A percentile compares a stretch with the other conserved stretches of the same genome.
phyloP scores from a whole-genome alignment of 2,329 filamentous ascomycete genomes.

The Didymella sp. region DNA sequence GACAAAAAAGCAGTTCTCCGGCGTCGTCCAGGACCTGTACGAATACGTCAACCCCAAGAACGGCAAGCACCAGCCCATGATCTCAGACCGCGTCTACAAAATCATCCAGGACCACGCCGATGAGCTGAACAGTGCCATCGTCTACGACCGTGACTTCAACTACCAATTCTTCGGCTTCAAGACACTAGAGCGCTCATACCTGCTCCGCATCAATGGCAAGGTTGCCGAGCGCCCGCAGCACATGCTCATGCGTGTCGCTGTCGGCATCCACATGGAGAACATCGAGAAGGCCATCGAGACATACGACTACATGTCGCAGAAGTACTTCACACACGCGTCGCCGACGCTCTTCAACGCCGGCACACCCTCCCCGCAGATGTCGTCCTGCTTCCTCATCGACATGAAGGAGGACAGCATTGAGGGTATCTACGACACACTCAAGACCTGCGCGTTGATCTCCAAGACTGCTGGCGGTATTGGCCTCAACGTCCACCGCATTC shows the following conservation, averaged over 20 bases:
- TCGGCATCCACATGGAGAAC: conserved; percentile 94
- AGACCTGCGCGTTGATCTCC: conserved; percentile 99
- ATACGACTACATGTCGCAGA: conserved; percentile 98
- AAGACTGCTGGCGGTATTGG: conserved; percentile 99
- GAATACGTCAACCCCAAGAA: conserved; percentile 97
- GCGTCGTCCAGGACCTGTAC: conserved; percentile 90
- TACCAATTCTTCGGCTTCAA: conserved; percentile 99
- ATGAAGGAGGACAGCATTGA: conserved; percentile 99
- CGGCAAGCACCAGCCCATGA: conserved; percentile 84
- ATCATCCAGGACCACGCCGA: conserved; percentile 95
- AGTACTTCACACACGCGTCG: conserved; percentile 97
- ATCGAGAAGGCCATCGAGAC: conserved; percentile 96
- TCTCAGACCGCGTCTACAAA: conserved; percentile 87
- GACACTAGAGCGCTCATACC: conserved; percentile 96
- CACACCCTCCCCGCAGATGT: conserved; percentile 91
- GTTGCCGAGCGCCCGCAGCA: conserved; percentile 97
- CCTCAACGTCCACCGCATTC: conserved; percentile 94
- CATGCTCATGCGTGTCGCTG: conserved; percentile 99
- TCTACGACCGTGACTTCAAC: conserved; percentile 99
- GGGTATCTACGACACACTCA: conserved; percentile 98
- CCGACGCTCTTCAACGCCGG: conserved; percentile 98
- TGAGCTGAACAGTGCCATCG: conserved; percentile 97
- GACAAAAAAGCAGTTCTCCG: conserved; percentile 99
- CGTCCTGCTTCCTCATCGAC: conserved; percentile 98
- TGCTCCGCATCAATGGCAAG: conserved; percentile 93